Evolutionary conservation across 169 alveolate species (phyloP).

Genomic region (Toxoplasma gondii): DNA sequence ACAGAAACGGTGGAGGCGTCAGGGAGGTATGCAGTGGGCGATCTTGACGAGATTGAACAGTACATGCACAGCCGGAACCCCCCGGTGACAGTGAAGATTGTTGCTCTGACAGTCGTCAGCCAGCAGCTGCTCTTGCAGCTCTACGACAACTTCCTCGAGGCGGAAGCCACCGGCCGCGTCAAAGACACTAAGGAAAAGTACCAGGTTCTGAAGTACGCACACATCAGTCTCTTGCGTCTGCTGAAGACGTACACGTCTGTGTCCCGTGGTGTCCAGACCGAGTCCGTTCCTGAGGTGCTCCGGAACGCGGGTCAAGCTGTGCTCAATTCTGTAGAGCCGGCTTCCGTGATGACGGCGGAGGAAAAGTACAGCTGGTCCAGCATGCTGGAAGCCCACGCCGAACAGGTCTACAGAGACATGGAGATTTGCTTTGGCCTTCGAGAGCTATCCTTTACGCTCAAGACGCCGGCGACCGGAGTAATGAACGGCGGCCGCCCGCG

Average conservation of each 20-base stretch:
- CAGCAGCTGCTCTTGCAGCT: constrained; percentile 42
- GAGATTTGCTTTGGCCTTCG: constrained; percentile 16
- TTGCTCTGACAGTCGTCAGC: not conserved
- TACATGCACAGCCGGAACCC: not conserved
- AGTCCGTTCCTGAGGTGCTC: not conserved
- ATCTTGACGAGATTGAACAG: constrained; percentile 18
- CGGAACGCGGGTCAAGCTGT: constrained; percentile 11
- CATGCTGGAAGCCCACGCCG: not conserved
- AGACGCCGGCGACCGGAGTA: not conserved
- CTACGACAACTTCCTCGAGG: constrained; percentile 25
- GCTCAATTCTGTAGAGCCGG: not conserved
- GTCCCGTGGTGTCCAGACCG: not conserved
- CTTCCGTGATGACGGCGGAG: not conserved
- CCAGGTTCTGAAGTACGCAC: constrained; percentile 35
- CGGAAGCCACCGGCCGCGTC: not conserved
- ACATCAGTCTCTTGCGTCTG: not conserved
- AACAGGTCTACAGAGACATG: constrained; percentile 31
- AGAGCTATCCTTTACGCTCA: not conserved
- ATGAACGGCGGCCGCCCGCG: not conserved
- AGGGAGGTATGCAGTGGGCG: constrained; percentile 40
- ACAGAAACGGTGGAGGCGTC: not conserved
- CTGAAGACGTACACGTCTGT: not conserved
- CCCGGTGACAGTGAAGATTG: not conserved
- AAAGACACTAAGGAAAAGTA: not conserved
- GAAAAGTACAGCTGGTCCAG: constrained; percentile 7